A percentile compares a stretch with the other conserved stretches of the same genome.
Conservation (phyloP, 2,329 filamentous ascomycete species). For the Rhinocladiella mackenziei region DNA sequence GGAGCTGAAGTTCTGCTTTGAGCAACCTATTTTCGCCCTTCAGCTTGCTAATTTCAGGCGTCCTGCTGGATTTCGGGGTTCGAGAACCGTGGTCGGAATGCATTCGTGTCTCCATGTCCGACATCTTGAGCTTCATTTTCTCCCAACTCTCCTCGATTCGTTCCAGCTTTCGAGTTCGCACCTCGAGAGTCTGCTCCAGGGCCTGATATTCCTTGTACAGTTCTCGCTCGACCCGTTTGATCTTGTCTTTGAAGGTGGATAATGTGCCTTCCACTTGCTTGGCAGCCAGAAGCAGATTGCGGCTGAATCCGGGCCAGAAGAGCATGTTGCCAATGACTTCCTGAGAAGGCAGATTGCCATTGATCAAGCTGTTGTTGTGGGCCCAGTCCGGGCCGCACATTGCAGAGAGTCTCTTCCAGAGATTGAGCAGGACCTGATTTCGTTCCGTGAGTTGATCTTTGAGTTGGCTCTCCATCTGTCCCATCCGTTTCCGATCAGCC, state of each 20-base stretch:
- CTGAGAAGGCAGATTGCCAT: constrained; percentile 77
- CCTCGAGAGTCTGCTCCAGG: constrained; percentile 74
- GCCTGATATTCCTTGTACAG: constrained; percentile 87
- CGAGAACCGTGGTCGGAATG: constrained; percentile 11
- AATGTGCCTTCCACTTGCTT: constrained; percentile 82
- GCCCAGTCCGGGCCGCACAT: constrained; percentile 91
- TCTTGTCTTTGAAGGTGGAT: constrained; percentile 70
- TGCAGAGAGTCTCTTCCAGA: constrained; percentile 83
- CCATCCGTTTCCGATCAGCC: constrained; percentile 72
- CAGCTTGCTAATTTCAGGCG: constrained; percentile 56
- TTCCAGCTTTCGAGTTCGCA: constrained; percentile 79
- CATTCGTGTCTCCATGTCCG: constrained; percentile 25
- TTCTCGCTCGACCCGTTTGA: constrained; percentile 81
- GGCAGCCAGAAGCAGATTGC: constrained; percentile 80
- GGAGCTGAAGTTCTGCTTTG: constrained; percentile 62
- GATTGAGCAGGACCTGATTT: constrained; percentile 77
- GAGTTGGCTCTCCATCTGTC: constrained; percentile 71
- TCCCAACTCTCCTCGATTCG: constrained; percentile 76
- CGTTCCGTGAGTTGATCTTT: constrained; percentile 85
- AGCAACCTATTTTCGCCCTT: constrained; percentile 58
- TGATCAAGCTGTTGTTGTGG: constrained; percentile 82
- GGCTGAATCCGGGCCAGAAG: constrained; percentile 71
- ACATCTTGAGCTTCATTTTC: constrained; percentile 45
- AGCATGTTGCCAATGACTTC: constrained; percentile 83
- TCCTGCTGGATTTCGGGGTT: constrained; percentile 29